Base-by-base conservation (phyloP, 331 rosid species). In the Acacia concinna region DNA sequence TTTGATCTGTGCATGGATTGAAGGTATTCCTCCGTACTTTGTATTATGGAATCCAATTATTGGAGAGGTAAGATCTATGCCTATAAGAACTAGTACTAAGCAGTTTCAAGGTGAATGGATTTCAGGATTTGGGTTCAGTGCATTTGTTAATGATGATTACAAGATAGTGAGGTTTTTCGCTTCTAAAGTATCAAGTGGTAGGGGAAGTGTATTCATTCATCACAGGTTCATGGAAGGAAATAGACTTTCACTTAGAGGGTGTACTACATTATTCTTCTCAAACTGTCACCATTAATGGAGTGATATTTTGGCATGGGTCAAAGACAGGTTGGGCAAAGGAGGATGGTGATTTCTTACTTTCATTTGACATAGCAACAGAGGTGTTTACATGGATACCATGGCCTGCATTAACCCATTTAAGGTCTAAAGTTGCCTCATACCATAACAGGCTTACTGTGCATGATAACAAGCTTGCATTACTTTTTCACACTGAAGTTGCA, bases 1-100 rank as follows among this genome's bases (percentile, higher is more conserved):
- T 23, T 23, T 83, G 40, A 8, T 78, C 10, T 83, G 77, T 32
- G 17, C 78, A 43, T 11, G 47, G 47, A 10, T 43, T 43, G 12
- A 43, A 8, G 43, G 43, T 38, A 38, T 10, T 38, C 47, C 4
- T 43, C 47, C 47, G 3, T 11, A 41, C 11, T 10, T 43, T 23
- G 78, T 79, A 2, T 20, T 83, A 2, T 59, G 71, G 57, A 83
- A 83, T 38, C 83, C 83, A 0, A 83, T 81, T 8, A 74, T 73
- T 0, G 47, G 27, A 10, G 77, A 74, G 37, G 20, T 68, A 41
- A 73, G 31, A 64, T 66, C 56, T 6, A 8, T 82, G 2, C 65
- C 82, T 1, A 21, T 46, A 11, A 43, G 47, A 43, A 43, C 3
- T 43, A 43, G 47, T 10, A 13, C 1, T 43, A 12, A 43, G 14